A percentile compares a stretch with the other conserved stretches of the same genome.
phyloP scores from a whole-genome alignment of 2,329 filamentous ascomycete species.

The Fusarium luffae region DNA sequence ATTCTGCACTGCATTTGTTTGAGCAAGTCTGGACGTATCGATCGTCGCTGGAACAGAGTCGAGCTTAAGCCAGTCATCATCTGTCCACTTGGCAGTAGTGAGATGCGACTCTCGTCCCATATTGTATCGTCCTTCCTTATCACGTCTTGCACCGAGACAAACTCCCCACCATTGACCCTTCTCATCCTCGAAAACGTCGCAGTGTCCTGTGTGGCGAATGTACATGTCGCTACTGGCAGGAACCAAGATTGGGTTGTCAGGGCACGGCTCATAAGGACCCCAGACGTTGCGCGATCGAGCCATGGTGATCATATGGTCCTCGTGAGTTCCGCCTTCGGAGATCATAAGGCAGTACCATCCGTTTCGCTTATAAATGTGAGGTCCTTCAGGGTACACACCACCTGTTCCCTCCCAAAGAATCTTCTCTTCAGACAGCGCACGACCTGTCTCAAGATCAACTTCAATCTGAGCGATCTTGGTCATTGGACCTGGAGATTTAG shows the following conservation, averaged over 20 bases:
- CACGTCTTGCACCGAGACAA: constrained; percentile 11
- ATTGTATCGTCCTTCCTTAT: constrained; percentile 4
- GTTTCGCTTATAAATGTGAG: constrained; percentile 16
- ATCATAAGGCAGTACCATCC: constrained; percentile 20
- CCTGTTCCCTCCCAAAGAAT: constrained; percentile 12
- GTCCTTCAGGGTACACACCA: constrained; percentile 4
- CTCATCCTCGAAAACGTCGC: constrained; percentile 3
- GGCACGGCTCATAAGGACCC: constrained; percentile 18
- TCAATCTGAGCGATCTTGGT: constrained; percentile 13
- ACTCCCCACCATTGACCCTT: constrained; percentile 22
- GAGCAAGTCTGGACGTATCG: constrained; percentile 1
- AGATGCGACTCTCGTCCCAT: constrained; percentile 17
- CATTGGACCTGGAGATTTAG: not conserved
- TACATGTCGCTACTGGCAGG: constrained; percentile 6
- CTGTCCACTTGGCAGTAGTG: constrained; percentile 3
- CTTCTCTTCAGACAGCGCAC: not conserved
- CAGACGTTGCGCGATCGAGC: constrained; percentile 1
- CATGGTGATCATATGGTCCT: constrained; percentile 24
- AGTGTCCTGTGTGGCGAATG: constrained; percentile 9
- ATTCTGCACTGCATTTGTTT: not conserved
- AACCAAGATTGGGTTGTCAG: not conserved
- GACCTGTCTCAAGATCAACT: constrained; percentile 3
- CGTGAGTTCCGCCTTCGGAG: constrained; percentile 11
- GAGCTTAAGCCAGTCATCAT: constrained; percentile 5
- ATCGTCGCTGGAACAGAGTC: not conserved